Evolutionary conservation across 2,329 filamentous ascomycete genomes (phyloP), one percentile per base, ranked within the genome.

Genomic region (Microsporum audouinii): DNA sequence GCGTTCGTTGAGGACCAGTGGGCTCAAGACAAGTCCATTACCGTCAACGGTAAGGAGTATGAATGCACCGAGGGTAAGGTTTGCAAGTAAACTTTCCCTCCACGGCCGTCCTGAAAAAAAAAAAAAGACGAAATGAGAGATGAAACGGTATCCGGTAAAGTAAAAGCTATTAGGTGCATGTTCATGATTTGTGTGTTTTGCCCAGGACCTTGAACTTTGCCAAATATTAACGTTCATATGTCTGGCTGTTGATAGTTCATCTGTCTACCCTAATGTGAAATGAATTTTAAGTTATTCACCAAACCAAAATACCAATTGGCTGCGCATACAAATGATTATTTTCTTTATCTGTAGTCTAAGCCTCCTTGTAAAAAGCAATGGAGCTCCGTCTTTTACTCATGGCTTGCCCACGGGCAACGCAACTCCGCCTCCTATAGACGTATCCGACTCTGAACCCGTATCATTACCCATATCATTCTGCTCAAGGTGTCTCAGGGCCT

Each of bases 31-130:
- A 88, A 89, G 81, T 86, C 88, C 67, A 80, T 91, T 71, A 80
- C 79, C 66, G 83, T 90, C 72, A 78, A 88, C 72, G 92, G 88
- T 81, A 96, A 97, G 88, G 84, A 87, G 73, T 95, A 91, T 80
- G 79, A 85, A 76, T 89, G 88, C 81, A 88, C 88, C 73, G 87
- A 90, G 72, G 94, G 94, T 76, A 96, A 97, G 86, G 91, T 97
- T 77, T 97, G 96, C 88, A 97, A 97, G 84, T 97, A 96, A 84
- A 81, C 27, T 38, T 3, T 31, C 14, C 33, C 17, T 36, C 2
- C 27, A 31, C 45, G 27, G 27, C 17, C 23, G 10, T 29, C 3
- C 10, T 31, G 38, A 36, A 12, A 56, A 38, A 38, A 6, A 6
- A 38, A 56, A 36, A 56, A 56, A 34, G n/a, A 6, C 6, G n/a